A percentile compares a stretch with the other conserved stretches of the same genome.
Evolutionary conservation across 192 early-diverging fungal species (phyloP).

Genomic region (Umbelopsis isabellina): DNA sequence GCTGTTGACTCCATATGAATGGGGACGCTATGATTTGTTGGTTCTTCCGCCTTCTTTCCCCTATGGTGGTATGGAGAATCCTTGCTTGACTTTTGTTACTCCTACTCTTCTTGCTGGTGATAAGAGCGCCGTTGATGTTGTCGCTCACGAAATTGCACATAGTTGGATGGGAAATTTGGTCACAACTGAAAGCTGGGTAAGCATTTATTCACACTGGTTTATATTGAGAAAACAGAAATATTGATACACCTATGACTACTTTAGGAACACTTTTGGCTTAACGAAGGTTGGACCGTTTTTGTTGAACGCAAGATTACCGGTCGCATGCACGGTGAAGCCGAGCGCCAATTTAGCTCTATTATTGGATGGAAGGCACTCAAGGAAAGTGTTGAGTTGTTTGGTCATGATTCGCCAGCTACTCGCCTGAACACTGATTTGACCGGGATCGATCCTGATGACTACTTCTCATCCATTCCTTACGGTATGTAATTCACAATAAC

Average conservation of each 20-base stretch:
- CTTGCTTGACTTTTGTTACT: constrained; percentile 97
- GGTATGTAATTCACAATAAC: constrained; percentile 42
- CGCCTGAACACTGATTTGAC: constrained; percentile 74
- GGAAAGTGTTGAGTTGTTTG: constrained; percentile 72
- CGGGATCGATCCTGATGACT: constrained; percentile 83
- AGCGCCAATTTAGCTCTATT: constrained; percentile 83
- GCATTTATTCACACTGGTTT: constrained; percentile 27
- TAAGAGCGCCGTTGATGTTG: constrained; percentile 89
- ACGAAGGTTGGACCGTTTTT: constrained; percentile 96
- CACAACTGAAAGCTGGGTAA: constrained; percentile 80
- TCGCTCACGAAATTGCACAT: constrained; percentile 94
- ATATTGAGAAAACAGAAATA: not conserved
- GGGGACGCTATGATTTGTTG: constrained; percentile 95
- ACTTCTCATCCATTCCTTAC: constrained; percentile 82
- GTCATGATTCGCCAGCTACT: constrained; percentile 66
- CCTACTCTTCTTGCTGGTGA: constrained; percentile 96
- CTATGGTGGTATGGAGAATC: constrained; percentile 78
- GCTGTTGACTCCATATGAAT: constrained; percentile 88
- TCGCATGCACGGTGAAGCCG: constrained; percentile 76
- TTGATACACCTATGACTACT: not conserved
- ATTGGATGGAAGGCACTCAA: constrained; percentile 78
- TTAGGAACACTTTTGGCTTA: constrained; percentile 84
- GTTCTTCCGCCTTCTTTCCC: constrained; percentile 88
- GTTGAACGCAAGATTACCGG: constrained; percentile 90
- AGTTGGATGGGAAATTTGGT: constrained; percentile 91